Percentiles rank a stretch among this genome's conserved stretches.
phyloP scores from a whole-genome alignment of 2,329 filamentous ascomycete genomes.

The Teratosphaeria gauchensis region DNA sequence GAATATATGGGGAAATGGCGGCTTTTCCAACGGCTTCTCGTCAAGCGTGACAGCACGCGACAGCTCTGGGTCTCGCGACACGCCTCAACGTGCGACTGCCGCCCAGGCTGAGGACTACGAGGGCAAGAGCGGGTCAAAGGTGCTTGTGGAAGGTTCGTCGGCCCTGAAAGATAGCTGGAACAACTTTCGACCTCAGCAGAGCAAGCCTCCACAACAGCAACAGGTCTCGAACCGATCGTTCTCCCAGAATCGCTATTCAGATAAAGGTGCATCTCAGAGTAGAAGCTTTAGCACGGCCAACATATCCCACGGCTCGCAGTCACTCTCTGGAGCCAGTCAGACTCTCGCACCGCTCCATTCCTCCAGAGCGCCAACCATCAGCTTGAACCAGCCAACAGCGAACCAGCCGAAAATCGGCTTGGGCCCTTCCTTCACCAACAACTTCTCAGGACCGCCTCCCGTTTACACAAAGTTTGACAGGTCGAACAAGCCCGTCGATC shows the following conservation, averaged over 20 bases:
- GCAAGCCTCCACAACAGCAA: not conserved
- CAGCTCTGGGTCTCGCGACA: conserved; percentile 16
- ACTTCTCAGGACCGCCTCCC: conserved; percentile 15
- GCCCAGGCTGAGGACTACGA: conserved; percentile 30
- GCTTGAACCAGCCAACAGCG: conserved; percentile 11
- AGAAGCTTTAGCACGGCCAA: conserved; percentile 28
- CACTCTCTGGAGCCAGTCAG: conserved; percentile 22
- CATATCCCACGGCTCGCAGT: conserved; percentile 14
- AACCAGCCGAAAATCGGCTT: conserved; percentile 15
- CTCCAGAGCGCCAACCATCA: conserved; percentile 15
- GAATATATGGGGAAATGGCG: conserved; percentile 21
- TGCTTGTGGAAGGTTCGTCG: conserved; percentile 54
- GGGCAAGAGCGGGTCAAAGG: conserved; percentile 58
- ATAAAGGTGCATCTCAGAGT: conserved; percentile 29
- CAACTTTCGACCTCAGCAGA: conserved; percentile 8
- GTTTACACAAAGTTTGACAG: conserved; percentile 28
- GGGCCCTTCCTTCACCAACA: conserved; percentile 11
- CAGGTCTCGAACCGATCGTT: conserved; percentile 14
- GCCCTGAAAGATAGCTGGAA: conserved; percentile 55
- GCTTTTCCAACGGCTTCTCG: conserved; percentile 11
- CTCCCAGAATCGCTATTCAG: conserved; percentile 27
- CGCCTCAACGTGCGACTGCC: conserved; percentile 12
- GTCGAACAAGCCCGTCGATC: conserved; percentile 20
- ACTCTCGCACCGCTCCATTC: conserved; percentile 13
- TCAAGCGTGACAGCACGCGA: conserved; percentile 14